Conservation (phyloP, 331 rosid genomes). For the Erythrophleum ivorense region DNA sequence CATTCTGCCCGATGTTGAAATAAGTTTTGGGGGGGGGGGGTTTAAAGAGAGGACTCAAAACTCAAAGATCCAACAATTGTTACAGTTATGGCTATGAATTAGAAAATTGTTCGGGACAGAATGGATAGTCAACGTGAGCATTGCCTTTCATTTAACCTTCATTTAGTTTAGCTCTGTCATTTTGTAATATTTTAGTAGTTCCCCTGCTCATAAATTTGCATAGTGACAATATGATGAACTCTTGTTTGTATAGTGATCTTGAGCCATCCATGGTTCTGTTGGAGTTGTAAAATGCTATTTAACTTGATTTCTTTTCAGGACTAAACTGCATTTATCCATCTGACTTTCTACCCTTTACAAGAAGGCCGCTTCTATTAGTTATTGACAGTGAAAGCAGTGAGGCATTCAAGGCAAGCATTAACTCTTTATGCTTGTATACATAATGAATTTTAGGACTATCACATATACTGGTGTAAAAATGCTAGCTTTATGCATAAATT, state of each 20-base stretch:
- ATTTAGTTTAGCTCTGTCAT: not conserved
- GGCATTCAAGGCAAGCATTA: slow-evolving; percentile 83
- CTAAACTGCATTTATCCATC: slow-evolving; percentile 79
- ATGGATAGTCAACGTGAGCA: not conserved
- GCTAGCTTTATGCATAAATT: slow-evolving; percentile 28
- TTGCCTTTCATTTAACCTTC: not conserved
- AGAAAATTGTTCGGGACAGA: not conserved
- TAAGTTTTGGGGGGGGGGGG: slow-evolving; percentile 29
- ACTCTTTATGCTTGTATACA: slow-evolving; percentile 18
- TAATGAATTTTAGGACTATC: slow-evolving; percentile 21
- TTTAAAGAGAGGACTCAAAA: slow-evolving; percentile 31
- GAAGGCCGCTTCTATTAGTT: slow-evolving; percentile 87
- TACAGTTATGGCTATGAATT: slow-evolving; percentile 24
- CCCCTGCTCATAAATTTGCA: slow-evolving; percentile 32
- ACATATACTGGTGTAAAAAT: slow-evolving; percentile 18
- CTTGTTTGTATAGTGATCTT: slow-evolving; percentile 1
- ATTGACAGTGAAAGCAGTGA: slow-evolving; percentile 81
- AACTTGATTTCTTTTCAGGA: slow-evolving; percentile 65
- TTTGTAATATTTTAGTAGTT: slow-evolving; percentile 1
- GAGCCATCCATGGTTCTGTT: slow-evolving; percentile 14
- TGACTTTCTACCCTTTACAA: slow-evolving; percentile 88
- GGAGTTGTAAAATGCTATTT: slow-evolving; percentile 41
- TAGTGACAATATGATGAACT: slow-evolving; percentile 23
- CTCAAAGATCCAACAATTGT: slow-evolving; percentile 27
- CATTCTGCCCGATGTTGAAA: not conserved